Evolutionary conservation across 169 alveolate species (phyloP).

Genomic region (Toxoplasma gondii): DNA sequence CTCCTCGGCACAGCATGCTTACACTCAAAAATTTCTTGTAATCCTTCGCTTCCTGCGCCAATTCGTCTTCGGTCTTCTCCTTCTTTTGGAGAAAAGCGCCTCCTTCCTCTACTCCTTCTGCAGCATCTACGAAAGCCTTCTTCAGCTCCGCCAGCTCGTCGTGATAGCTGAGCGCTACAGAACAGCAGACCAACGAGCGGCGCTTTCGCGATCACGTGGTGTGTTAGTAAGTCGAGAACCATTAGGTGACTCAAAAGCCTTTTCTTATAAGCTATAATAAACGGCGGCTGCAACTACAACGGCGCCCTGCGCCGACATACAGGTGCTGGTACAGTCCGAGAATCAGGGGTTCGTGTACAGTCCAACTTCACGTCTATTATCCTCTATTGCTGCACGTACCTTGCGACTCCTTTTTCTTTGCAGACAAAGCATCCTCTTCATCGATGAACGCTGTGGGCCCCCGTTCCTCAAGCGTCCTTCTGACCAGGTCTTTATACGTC

Average conservation of each 20-base stretch:
- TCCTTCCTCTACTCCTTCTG: not conserved
- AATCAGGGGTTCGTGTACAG: too few species aligned
- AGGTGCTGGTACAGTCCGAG: too few species aligned
- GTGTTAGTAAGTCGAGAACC: too few species aligned
- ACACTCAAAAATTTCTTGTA: not conserved
- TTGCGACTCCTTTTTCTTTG: not conserved
- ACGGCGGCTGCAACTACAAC: not conserved
- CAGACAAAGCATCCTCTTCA: slow-evolving; percentile 2
- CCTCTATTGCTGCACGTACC: not conserved
- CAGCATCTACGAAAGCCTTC: slow-evolving; percentile 19
- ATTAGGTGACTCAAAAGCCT: too few species aligned
- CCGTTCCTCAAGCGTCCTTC: not conserved
- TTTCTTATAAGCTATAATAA: too few species aligned
- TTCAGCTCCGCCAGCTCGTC: not conserved
- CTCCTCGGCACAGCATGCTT: not conserved
- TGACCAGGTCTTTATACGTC: slow-evolving; percentile 12
- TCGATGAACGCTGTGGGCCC: slow-evolving; percentile 21
- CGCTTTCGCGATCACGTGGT: not conserved
- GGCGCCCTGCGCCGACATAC: too few species aligned
- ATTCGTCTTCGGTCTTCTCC: slow-evolving; percentile 19
- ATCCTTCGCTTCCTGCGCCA: slow-evolving; percentile 10
- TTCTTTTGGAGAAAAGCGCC: not conserved
- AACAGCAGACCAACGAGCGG: not conserved
- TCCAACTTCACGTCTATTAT: too few species aligned
- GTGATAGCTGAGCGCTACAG: not conserved